Conservation (phyloP, 805 yeast genomes). For the Clavispora santaluciae region DNA sequence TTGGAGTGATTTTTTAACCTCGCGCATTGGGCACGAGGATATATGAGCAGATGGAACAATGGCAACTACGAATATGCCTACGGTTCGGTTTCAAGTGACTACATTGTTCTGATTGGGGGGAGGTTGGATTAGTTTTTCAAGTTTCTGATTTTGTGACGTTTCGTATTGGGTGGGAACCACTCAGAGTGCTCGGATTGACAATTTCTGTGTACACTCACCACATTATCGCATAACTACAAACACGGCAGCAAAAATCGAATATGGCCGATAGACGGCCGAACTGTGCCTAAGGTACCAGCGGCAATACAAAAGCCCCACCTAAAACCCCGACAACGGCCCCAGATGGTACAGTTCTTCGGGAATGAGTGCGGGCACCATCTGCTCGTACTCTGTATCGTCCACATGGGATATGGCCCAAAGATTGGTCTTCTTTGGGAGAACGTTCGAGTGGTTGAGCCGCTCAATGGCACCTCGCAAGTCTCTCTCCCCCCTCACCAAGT, state of each 20-base stretch:
- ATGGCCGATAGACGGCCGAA: not conserved
- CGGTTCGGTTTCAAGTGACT: too few relatives aligned
- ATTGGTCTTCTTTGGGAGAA: constrained; percentile 19
- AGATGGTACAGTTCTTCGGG: constrained; percentile 6
- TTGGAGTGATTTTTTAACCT: not conserved
- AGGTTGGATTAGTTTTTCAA: too few relatives aligned
- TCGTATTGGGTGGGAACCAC: too few relatives aligned
- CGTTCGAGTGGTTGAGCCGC: constrained; percentile 16
- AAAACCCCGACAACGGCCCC: not conserved
- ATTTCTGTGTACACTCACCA: not conserved
- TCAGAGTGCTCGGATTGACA: not conserved
- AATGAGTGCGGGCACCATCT: constrained; percentile 19
- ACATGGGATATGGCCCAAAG: constrained; percentile 21
- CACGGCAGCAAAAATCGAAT: not conserved
- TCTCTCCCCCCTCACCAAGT: constrained; percentile 15
- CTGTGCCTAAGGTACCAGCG: too few relatives aligned
- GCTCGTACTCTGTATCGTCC: constrained; percentile 23
- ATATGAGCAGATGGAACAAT: not conserved
- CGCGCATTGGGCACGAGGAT: not conserved
- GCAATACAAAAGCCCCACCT: not conserved
- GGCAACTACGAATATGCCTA: too few relatives aligned
- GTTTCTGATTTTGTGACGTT: too few relatives aligned
- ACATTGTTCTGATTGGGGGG: too few relatives aligned
- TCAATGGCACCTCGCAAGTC: constrained; percentile 17
- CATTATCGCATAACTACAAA: not conserved